Evolutionary conservation across 2,329 filamentous ascomycete species (phyloP).

Genomic region (Aspergillus persii): DNA sequence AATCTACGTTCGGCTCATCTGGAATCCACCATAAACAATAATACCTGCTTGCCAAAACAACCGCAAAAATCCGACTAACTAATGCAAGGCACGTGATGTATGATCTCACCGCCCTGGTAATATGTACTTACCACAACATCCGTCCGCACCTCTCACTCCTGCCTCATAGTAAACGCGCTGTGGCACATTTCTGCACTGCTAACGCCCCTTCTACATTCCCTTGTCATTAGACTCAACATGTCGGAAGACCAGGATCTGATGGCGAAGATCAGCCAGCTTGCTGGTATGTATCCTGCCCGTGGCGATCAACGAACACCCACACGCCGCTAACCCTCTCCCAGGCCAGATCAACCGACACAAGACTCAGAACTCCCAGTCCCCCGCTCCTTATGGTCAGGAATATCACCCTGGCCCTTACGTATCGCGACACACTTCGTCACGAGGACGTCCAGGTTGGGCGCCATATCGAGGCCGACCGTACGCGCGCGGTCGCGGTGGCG

Average conservation of each 20-base stretch:
- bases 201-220: background rate
- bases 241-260: conserved; percentile 57
- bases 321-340: conserved; percentile 33
- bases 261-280: conserved; percentile 56
- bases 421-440: conserved; percentile 29
- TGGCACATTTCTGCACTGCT: background rate
- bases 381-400: conserved; percentile 22
- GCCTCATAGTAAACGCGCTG: background rate
- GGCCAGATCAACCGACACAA: conserved; percentile 80
- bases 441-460: conserved; percentile 38
- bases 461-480: conserved; percentile 45
- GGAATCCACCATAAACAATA: background rate
- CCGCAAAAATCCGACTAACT: too few species aligned
- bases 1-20: background rate
- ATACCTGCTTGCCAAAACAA: background rate
- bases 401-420: conserved; percentile 23
- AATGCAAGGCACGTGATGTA: background rate
- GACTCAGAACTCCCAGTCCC: conserved; percentile 47
- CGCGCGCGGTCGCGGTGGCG: conserved; percentile 32
- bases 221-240: conserved; percentile 34
- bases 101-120: background rate
- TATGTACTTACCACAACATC: background rate
- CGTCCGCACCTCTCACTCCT: background rate
- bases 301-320: background rate
- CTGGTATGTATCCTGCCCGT: conserved; percentile 44